A percentile compares a stretch with the other conserved stretches of the same genome.
phyloP scores from a whole-genome alignment of 768 basidiomycete genomes.

The Lentinus brumalis region DNA sequence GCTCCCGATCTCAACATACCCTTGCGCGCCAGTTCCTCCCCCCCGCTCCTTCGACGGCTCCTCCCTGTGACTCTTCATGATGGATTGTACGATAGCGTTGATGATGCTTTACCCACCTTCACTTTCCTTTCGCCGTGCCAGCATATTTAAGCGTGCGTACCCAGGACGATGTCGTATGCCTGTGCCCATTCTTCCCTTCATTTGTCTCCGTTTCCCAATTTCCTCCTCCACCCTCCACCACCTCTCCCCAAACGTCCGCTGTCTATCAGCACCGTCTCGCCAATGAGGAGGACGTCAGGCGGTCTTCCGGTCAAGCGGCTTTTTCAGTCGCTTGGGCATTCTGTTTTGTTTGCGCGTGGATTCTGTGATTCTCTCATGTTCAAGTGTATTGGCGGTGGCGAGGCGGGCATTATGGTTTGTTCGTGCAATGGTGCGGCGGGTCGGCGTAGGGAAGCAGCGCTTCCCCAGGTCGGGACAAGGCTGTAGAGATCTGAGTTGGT shows the following conservation, averaged over 20 bases:
- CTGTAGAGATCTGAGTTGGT: conserved; percentile 12
- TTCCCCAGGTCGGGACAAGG: conserved; percentile 34
- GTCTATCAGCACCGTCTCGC: background rate
- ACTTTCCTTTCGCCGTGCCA: conserved; percentile 19
- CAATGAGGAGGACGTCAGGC: background rate
- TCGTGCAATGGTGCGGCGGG: conserved; percentile 30
- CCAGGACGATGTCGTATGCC: conserved; percentile 22
- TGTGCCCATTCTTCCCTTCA: conserved; percentile 23
- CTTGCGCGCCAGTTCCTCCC: conserved; percentile 1
- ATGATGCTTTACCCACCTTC: conserved; percentile 5
- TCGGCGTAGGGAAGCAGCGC: conserved; percentile 41
- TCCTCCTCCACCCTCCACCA: conserved; percentile 3
- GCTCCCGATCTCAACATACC: background rate
- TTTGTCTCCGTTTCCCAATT: conserved; percentile 13
- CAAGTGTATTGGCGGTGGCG: conserved; percentile 18
- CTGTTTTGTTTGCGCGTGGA: conserved; percentile 7
- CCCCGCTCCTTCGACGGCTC: conserved; percentile 13
- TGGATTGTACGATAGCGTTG: conserved; percentile 24
- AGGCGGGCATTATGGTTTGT: conserved; percentile 20
- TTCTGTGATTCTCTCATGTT: conserved; percentile 3
- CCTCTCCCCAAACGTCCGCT: conserved; percentile 1
- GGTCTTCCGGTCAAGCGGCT: conserved; percentile 12
- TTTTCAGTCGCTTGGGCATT: conserved; percentile 9
- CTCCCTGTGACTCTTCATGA: conserved; percentile 9
- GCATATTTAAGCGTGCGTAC: conserved; percentile 27